Evolutionary conservation across 176 grass and related monocot species (phyloP), one percentile per base, ranked within the genome.

Genomic region (Puccinellia tenuiflora): DNA sequence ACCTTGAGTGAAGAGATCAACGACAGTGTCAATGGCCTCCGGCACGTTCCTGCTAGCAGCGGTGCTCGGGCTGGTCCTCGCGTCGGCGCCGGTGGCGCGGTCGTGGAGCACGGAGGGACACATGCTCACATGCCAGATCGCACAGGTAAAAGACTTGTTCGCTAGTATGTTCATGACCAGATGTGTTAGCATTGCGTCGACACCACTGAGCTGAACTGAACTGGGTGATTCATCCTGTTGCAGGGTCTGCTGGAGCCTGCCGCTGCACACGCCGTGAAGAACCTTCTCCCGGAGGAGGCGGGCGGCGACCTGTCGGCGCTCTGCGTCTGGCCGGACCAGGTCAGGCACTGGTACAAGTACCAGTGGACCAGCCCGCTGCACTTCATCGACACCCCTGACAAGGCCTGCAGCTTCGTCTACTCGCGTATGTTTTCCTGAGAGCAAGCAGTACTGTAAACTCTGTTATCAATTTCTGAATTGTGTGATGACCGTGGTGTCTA

Each of bases 311-410:
- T 97, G 62, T 92, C 95, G 55, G 60, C 88, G 50, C 88, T 92
- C 5, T 97, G 95, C 79, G 74, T 91, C 8, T 94, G 95, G 95
- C 81, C 95, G 4, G 95, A 97, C 79, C 90, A 97, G 78, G 89
- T 94, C 2, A 83, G 95, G 81, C 90, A 94, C 75, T 91, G 90
- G 94, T 89, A 89, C 88, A 90, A 85, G 69, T 97, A 94, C 78
- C 82, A 62, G 24, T 94, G 90, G 94, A 91, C 84, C 0, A 87
- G 88, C 59, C 78, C 92, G 26, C 92, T 92, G 24, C 95, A 97
- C 78, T 97, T 97, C 92, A 92, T 97, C 20, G 90, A 97, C 88
- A 94, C 90, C 69, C 94, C 92, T 25, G 92, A 97, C 86, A 16
- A 91, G 65, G 90, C 84, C 29, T 97, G 95, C 92, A 92, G 24